phyloP scores from a whole-genome alignment of 768 basidiomycete genomes.

The Daedaleopsis sinensis region DNA sequence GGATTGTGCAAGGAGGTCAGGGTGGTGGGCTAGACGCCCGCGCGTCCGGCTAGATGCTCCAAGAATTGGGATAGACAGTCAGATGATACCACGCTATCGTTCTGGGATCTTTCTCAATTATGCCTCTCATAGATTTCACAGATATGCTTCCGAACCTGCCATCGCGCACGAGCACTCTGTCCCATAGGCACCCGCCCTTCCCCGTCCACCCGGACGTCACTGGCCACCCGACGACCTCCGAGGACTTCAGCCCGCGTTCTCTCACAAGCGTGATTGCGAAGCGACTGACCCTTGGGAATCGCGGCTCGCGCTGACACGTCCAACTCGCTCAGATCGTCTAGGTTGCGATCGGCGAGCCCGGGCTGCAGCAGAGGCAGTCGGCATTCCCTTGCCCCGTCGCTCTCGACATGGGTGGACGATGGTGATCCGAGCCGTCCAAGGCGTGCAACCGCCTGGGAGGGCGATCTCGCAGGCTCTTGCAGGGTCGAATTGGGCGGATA shows the following conservation, averaged over 20 bases:
- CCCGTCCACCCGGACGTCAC: not conserved
- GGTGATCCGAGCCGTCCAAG: not conserved
- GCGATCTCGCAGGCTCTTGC: not conserved
- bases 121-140: not conserved
- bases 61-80: conserved; percentile 10
- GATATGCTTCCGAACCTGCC: conserved; percentile 2
- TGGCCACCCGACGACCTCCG: not conserved
- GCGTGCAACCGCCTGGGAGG: not conserved
- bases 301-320: not conserved
- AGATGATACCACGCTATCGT: conserved; percentile 16
- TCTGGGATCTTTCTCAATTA: conserved; percentile 2
- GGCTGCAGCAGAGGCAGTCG: conserved; percentile 2
- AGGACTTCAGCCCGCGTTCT: not conserved
- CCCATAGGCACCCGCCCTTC: not conserved
- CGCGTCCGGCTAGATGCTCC: conserved; percentile 10
- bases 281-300: not conserved
- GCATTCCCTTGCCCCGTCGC: not conserved
- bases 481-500: conserved; percentile 6
- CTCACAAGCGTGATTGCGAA: conserved; percentile 2
- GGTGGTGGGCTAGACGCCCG: conserved; percentile 9
- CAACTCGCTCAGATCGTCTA: not conserved
- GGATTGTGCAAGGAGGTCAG: conserved; percentile 18
- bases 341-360: conserved; percentile 4
- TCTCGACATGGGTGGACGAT: conserved; percentile 1
- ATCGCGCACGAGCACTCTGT: not conserved